phyloP scores from a whole-genome alignment of 169 alveolate species.

The Plasmodium gallinaceum region DNA sequence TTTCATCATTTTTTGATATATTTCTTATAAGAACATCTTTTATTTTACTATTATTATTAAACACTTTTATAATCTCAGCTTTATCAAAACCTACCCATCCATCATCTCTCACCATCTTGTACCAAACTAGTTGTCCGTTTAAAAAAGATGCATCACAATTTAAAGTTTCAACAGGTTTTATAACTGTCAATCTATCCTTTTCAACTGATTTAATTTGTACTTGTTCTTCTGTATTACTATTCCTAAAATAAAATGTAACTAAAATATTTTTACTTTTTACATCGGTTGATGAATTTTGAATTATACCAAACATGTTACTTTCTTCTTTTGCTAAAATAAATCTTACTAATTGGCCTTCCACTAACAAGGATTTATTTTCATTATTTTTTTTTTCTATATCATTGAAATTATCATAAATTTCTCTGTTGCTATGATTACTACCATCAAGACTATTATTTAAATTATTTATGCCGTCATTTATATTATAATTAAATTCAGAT shows the following conservation, averaged over 20 bases:
- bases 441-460: conserved; percentile 13
- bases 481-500: conserved; percentile 47
- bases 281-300: conserved; percentile 73
- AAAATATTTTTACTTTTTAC: conserved; percentile 54
- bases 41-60: conserved; percentile 49
- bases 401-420: conserved; percentile 19
- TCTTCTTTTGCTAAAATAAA: conserved; percentile 76
- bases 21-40: conserved; percentile 63
- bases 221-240: conserved; percentile 59
- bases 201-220: conserved; percentile 75
- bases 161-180: conserved; percentile 58
- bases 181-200: conserved; percentile 48
- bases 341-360: conserved; percentile 75
- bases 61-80: conserved; percentile 69
- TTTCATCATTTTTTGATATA: conserved; percentile 76
- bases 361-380: conserved; percentile 16
- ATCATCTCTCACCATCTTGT: conserved; percentile 72
- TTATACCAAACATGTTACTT: conserved; percentile 78
- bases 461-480: conserved; percentile 28
- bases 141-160: conserved; percentile 52
- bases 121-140: conserved; percentile 72
- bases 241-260: conserved; percentile 54
- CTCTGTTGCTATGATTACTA: conserved; percentile 26
- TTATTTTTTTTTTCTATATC: conserved; percentile 32
- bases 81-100: conserved; percentile 76